Evolutionary conservation across 2,329 filamentous ascomycete genomes (phyloP), one percentile per base, ranked within the genome.

Genomic region (Penicillium crustosum): DNA sequence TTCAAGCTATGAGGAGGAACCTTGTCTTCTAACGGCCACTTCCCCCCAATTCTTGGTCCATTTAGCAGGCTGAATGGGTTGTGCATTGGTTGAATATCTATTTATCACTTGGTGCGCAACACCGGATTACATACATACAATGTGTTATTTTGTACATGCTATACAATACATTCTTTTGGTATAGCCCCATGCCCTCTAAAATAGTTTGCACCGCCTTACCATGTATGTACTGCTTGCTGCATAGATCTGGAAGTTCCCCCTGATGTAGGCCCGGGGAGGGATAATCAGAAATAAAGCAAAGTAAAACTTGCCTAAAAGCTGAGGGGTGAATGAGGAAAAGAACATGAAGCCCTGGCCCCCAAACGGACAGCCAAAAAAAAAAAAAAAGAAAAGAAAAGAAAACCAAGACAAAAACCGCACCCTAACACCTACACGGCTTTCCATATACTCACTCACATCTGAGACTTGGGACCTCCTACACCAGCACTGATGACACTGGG

Each of bases 401-500:
- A 56, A 44, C 33, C 27, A 13, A 33, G 41, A 38, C 27, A 13
- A 33, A 27, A 41, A 15, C 25, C 19, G 36, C 38, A 4, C 15
- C 43, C 23, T 21, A 39, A 31, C 29, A 52, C 58, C n/a, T 8
- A 35, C 29, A 49, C 9, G n/a, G 41, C 33, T 4, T 36, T 41
- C 21, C 9, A 17, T 19, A 13, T 41, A 13, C 58, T 71, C 59
- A 77, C 61, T 33, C 31, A 33, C 31, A 75, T 81, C 66, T 80
- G 78, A 57, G 70, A 65, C 50, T 72, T 91, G 35, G 87, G 82
- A 58, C 86, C 85, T 63, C 89, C 90, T 38, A 99, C 93, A 62
- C 94, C 94, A 48, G 94, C 94, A n/a, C 92, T 91, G 74, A 99
- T 93, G 9, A 99, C 93, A 67, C 92, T 92, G 0, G 94, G 94